Evolutionary conservation across 805 yeast species (phyloP), one percentile per base, ranked within the genome.

Genomic region (Sugiyamaella americana): DNA sequence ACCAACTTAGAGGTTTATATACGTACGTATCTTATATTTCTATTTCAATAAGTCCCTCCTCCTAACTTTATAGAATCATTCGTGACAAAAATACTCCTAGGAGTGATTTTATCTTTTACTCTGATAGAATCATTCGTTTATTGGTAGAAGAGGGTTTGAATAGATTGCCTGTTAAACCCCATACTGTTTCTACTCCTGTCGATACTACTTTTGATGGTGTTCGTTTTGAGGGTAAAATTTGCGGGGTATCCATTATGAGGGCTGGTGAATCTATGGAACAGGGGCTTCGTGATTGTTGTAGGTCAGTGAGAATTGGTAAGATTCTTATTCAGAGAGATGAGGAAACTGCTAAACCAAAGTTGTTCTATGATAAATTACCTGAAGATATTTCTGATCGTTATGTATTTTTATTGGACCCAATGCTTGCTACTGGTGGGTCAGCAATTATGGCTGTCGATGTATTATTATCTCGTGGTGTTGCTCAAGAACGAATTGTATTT

Each of bases 201-300:
- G 83, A 82, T 44, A 49, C 53, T 18, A 74, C 79, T 53, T 67
- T 68, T 34, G 73, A 77, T 2, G 99, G 99, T 11, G 82, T 83
- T 48, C 72, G 74, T 50, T 91, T 91, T 65, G 69, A 79, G 59
- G 98, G 98, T 38, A 88, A 87, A 67, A 93, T 93, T 51, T 91
- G 98, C 65, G 99, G 99, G 55, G 99, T 93, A 32, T 87, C 96
- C 16, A 93, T 93, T 62, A 94, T 93, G 59, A 78, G 99, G 64
- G 99, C 99, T 3, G 99, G 99, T 55, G 99, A 93, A 67, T 84
- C 95, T 38, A 93, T 93, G 99, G 99, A 93, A 68, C 95, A 87
- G 74, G 98, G 98, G 29, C 73, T 93, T 54, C 80, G 99, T 65
- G 98, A 91, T 65, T 91, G 98, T 68, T 88, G 98, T 65, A 78